Evolutionary conservation across 2,329 filamentous ascomycete genomes (phyloP), one percentile per base, ranked within the genome.

Genomic region (Endocalyx cinctus): DNA sequence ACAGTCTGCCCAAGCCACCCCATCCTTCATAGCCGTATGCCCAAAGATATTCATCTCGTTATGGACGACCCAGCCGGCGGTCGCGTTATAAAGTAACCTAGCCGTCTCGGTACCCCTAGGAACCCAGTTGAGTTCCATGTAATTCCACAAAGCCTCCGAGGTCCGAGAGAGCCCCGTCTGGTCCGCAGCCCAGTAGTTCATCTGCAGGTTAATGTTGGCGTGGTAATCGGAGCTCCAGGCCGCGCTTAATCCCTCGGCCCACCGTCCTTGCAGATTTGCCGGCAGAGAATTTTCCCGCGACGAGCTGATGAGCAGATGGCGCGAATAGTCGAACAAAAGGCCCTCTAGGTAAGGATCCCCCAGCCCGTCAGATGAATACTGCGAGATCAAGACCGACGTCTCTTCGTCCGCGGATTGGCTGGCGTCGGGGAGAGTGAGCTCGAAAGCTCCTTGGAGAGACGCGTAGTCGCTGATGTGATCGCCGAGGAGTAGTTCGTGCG

Each of bases 41-140:
- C 74, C 75, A 42, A 75, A 79, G 3, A 74, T 70, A 42, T 79
- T 78, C 41, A 75, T 69, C 46, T 75, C 72, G 37, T 74, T 66
- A 39, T 79, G 74, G 0, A 66, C 60, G 0, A 77, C 68, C 68
- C 72, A 79, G 1, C 76, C 76, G 0, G 60, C 53, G n/a, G n/a
- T n/a, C 6, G 67, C 71, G 20, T 64, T 63, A 42, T 79, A 80
- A 22, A 79, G 55, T 4, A 74, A 49, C 18, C 57, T 46, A 0
- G 76, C 75, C 0, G 74, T 77, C 34, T 70, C 68, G 0, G 56
- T 55, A 0, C 75, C 75, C 0, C 72, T 60, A 0, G 72, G 70
- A 0, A 67, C 63, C 70, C 71, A 76, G 0, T 63, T 77, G 13
- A 73, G 54, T 5, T 57, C 41, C 55, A 79, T 76, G 35, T 71